A percentile compares a stretch with the other conserved stretches of the same genome.
Conservation (phyloP, 208 protist genomes). For the Leishmania arabica region DNA sequence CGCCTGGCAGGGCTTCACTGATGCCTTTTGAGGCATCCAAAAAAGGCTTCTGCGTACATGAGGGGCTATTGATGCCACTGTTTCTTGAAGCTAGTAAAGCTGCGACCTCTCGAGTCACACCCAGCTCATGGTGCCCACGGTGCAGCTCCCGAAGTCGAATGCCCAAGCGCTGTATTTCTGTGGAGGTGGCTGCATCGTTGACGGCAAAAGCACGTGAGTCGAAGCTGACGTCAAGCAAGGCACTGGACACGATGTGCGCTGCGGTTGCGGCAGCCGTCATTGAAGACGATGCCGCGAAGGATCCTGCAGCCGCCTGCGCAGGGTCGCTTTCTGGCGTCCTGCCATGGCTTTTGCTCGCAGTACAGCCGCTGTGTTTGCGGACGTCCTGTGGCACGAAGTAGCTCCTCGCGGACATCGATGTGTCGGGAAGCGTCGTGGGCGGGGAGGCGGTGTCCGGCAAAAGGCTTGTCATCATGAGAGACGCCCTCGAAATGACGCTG, state of each 20-base stretch:
- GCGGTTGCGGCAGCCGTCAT: background rate
- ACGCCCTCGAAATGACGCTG: background rate
- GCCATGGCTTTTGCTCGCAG: no score
- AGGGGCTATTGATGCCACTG: background rate
- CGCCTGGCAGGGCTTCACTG: background rate
- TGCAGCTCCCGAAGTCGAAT: conserved; percentile 17
- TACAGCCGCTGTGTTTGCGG: background rate
- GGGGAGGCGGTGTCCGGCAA: background rate
- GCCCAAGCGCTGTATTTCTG: conserved; percentile 30
- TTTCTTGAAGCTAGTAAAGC: background rate
- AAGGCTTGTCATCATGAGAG: background rate
- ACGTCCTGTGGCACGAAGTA: background rate
- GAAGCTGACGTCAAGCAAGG: conserved; percentile 32
- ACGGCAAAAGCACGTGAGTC: conserved; percentile 23
- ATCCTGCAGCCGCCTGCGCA: background rate
- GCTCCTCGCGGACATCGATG: background rate
- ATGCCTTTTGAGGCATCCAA: background rate
- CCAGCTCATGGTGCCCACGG: background rate
- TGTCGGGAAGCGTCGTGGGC: background rate
- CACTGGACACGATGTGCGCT: conserved; percentile 2
- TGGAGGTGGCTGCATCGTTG: background rate
- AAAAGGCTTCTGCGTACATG: background rate
- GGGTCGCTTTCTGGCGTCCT: background rate
- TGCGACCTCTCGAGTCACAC: background rate
- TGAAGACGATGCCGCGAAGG: background rate